Percentiles rank a stretch among this genome's conserved stretches.
Conservation (phyloP, 2,329 filamentous ascomycete genomes). For the Graphilbum fragrans region DNA sequence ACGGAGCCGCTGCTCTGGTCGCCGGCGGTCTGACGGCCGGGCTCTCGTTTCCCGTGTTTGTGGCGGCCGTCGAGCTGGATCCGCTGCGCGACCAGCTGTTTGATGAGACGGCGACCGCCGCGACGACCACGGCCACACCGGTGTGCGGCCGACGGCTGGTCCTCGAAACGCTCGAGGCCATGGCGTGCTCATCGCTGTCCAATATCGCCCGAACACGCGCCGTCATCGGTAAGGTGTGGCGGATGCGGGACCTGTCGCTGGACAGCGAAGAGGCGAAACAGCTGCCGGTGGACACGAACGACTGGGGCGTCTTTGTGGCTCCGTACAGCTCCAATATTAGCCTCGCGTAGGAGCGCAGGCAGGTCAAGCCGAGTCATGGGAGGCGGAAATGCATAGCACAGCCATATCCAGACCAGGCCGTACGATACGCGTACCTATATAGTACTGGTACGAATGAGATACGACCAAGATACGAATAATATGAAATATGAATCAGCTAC, state of each 20-base stretch:
- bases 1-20: not conserved
- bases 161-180: not conserved
- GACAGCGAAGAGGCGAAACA: not conserved
- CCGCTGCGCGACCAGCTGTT: not conserved
- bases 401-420: no score
- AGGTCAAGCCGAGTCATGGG: no score
- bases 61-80: slow-evolving; percentile 3
- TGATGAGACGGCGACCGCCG: not conserved
- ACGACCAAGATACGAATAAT: no score
- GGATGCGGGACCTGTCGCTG: not conserved
- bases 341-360: slow-evolving; percentile 1
- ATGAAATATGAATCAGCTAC: no score
- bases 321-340: slow-evolving; percentile 2
- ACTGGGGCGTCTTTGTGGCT: not conserved
- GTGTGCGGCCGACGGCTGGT: not conserved
- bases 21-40: not conserved
- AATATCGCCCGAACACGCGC: not conserved
- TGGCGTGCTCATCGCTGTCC: not conserved
- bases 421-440: no score
- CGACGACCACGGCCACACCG: no score
- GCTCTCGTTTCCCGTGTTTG: not conserved
- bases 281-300: not conserved
- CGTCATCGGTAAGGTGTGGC: slow-evolving; percentile 1
- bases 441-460: no score
- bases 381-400: no score